Evolutionary conservation across 2,329 filamentous ascomycete species (phyloP).

Genomic region (Pyricularia pennisetigena): DNA sequence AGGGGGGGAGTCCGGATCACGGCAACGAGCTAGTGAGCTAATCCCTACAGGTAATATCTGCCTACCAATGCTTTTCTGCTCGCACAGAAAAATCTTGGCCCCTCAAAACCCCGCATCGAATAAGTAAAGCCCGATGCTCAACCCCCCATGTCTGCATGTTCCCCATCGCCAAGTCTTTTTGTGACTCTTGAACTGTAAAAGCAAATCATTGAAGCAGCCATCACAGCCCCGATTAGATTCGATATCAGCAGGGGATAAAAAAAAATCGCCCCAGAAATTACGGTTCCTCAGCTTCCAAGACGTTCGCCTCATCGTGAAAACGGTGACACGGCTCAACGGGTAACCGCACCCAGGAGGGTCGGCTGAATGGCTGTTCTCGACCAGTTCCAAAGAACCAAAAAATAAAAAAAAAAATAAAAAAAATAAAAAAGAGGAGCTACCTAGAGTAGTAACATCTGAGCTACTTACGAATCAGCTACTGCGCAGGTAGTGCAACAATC

Average conservation of each 20-base stretch:
- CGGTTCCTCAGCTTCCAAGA: too few species aligned
- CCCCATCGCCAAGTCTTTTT: background rate
- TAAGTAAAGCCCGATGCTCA: background rate
- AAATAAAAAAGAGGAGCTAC: too few species aligned
- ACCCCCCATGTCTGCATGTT: background rate
- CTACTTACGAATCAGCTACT: too few species aligned
- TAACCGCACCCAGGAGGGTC: background rate
- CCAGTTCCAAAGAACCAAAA: too few species aligned
- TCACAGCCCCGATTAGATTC: too few species aligned
- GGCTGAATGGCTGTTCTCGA: background rate
- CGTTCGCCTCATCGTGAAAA: background rate
- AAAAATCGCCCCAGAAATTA: background rate
- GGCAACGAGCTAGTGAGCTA: background rate
- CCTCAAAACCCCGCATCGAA: background rate
- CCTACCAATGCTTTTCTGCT: too few species aligned
- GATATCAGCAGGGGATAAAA: background rate
- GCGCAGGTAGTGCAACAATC: background rate
- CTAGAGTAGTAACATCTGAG: too few species aligned
- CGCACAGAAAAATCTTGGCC: background rate
- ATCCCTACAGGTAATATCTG: too few species aligned
- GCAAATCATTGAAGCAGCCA: background rate
- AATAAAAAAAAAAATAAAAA: too few species aligned
- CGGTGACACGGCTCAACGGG: background rate
- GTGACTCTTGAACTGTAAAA: background rate
- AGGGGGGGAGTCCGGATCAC: background rate